Evolutionary conservation across 257 asterid species (phyloP).

Genomic region (Nicotiana undulata): DNA sequence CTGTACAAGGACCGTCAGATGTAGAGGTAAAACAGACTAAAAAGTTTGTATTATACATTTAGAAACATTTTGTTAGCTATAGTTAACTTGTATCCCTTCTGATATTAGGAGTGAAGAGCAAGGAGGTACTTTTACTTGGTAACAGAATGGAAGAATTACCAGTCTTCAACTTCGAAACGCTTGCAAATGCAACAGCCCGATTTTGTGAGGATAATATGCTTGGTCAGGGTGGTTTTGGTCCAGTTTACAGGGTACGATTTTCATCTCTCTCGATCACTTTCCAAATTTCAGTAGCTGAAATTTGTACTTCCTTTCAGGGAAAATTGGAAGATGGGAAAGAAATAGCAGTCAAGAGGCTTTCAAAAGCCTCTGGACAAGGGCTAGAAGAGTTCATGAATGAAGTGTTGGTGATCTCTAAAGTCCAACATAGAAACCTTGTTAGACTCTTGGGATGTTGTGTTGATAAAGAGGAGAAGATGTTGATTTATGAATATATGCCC

Average conservation of each 20-base stretch:
- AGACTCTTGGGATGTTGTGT: conserved; percentile 44
- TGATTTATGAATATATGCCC: conserved; percentile 47
- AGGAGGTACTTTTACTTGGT: not conserved
- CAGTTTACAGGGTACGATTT: conserved; percentile 18
- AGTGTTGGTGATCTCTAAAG: conserved; percentile 47
- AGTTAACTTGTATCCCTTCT: not conserved
- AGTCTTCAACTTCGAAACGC: conserved; percentile 26
- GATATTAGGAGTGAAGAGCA: not conserved
- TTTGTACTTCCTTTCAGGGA: conserved; percentile 25
- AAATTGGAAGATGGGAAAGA: conserved; percentile 40
- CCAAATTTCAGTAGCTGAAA: not conserved
- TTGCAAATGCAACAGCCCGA: conserved; percentile 35
- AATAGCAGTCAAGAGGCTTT: conserved; percentile 59
- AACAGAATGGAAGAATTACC: conserved; percentile 28
- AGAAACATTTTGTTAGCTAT: not conserved
- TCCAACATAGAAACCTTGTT: conserved; percentile 63
- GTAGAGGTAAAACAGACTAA: conserved; percentile 24
- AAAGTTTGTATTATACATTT: not conserved
- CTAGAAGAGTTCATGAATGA: conserved; percentile 53
- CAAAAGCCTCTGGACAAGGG: conserved; percentile 50
- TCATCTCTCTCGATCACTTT: not conserved
- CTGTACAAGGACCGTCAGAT: conserved; percentile 15
- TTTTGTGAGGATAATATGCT: conserved; percentile 32
- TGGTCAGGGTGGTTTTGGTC: conserved; percentile 65
- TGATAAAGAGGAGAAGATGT: conserved; percentile 49